Base-by-base conservation (phyloP, 192 early-diverging fungal species). In the Gigaspora rosea region DNA sequence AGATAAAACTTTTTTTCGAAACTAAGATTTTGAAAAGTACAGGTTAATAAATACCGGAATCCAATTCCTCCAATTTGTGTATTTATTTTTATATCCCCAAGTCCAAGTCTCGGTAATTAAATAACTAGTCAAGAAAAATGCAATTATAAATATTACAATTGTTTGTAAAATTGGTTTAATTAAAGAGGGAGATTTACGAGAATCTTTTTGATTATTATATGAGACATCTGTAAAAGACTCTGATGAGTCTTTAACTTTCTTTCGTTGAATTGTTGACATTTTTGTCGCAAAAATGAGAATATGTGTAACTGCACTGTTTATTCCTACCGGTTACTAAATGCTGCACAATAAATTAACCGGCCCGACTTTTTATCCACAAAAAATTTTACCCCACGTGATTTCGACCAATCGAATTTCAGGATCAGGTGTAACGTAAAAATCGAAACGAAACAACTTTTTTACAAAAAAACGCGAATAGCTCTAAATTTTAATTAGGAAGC, bases 91-190 rank as follows among this genome's bases (percentile, higher is more conserved):
- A 78, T 90, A 89, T 2, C 91, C 92, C 93, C 93, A 94, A 33
- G 89, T 82, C 85, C 89, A 91, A 0, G 90, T 89, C 61, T 94
- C 93, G 9, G 93, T 94, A 75, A 94, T 83, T 59, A 93, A 72
- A 72, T 90, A 92, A 0, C 90, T 92, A 4, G 86, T 76, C 22
- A 87, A 20, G 76, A 89, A 86, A 71, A 85, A 81, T 20, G 87
- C 73, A 10, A 87, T n/a, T 16, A 82, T 15, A 0, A 62, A 78
- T 20, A 82, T 52, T n/a, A 77, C 3, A 2, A 81, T 5, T 52
- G 36, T 65, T 67, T 85, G 79, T 10, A 81, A 35, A 12, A 82
- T 41, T 12, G 12, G 11, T 11, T 2, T 41, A 47, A 67, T 0
- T 20, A 67, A 18, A 35, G 52, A 15, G 18, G 52, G 0, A 18